Conservation (phyloP, 2,329 filamentous ascomycete genomes). For the Claviceps purpurea region DNA sequence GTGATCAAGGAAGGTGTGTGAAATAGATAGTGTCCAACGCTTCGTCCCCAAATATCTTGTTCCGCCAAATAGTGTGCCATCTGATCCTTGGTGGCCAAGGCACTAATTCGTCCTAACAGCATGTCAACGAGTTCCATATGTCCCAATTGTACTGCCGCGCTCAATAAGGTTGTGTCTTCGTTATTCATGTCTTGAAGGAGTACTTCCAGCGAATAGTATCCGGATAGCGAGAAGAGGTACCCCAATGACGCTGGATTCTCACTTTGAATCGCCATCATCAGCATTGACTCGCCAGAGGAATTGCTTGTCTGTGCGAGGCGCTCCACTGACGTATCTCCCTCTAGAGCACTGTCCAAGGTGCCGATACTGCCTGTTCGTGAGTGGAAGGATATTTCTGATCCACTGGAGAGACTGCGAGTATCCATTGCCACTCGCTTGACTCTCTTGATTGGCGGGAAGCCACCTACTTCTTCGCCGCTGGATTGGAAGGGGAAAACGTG, state of each 20-base stretch:
- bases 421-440: conserved; percentile 82
- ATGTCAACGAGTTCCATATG: conserved; percentile 61
- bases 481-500: conserved; percentile 86
- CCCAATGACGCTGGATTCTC: conserved; percentile 57
- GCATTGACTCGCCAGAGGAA: conserved; percentile 65
- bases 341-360: conserved; percentile 58
- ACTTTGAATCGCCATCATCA: conserved; percentile 73
- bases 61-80: conserved; percentile 56
- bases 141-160: conserved; percentile 78
- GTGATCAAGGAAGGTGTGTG: conserved; percentile 71
- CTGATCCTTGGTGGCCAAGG: conserved; percentile 38
- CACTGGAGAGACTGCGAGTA: conserved; percentile 73
- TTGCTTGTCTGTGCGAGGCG: conserved; percentile 59
- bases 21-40: conserved; percentile 91
- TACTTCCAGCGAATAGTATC: conserved; percentile 58
- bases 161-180: conserved; percentile 79
- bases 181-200: conserved; percentile 78
- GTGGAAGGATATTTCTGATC: conserved; percentile 69
- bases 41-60: conserved; percentile 76
- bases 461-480: conserved; percentile 30
- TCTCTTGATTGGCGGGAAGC: conserved; percentile 30
- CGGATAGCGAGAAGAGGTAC: conserved; percentile 65
- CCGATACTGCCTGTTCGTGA: conserved; percentile 69
- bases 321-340: conserved; percentile 78
- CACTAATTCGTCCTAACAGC: conserved; percentile 58